Percentiles rank a stretch among this genome's conserved stretches.
phyloP scores from a whole-genome alignment of 192 early-diverging fungal genomes.

The Neocallimastix lanati region DNA sequence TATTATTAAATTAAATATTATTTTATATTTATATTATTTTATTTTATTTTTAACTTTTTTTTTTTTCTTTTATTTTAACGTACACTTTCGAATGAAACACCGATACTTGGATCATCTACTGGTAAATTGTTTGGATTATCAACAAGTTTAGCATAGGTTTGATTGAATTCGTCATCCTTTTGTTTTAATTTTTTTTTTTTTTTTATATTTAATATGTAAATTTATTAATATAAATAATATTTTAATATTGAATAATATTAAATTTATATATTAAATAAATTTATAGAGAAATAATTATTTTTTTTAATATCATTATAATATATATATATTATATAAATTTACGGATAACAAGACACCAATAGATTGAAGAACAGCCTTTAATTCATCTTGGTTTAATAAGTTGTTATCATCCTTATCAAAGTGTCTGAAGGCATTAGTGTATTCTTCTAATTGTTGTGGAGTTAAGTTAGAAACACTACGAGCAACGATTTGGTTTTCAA shows the following conservation, averaged over 20 bases:
- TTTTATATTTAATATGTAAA: no score
- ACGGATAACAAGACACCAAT: neutral
- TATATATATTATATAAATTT: no score
- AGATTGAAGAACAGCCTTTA: slow-evolving; percentile 62
- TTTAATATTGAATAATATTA: no score
- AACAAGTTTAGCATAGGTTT: neutral
- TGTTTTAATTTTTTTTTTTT: no score
- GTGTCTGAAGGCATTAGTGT: slow-evolving; percentile 52
- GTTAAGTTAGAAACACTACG: slow-evolving; percentile 84
- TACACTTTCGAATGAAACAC: neutral
- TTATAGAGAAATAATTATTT: no score
- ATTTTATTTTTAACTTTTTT: no score
- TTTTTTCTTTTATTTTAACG: no score
- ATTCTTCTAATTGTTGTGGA: slow-evolving; percentile 80
- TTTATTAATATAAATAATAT: no score
- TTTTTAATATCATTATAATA: no score
- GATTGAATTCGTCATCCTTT: neutral
- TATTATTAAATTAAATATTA: no score
- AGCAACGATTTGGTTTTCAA: slow-evolving; percentile 91
- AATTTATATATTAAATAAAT: no score
- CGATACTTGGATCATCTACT: neutral
- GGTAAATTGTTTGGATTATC: neutral
- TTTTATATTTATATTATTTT: no score
- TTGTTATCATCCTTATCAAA: slow-evolving; percentile 82
- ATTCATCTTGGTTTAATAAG: slow-evolving; percentile 47